phyloP scores from a whole-genome alignment of 495 filamentous ascomycete genomes.

The Annulohypoxylon bovei region DNA sequence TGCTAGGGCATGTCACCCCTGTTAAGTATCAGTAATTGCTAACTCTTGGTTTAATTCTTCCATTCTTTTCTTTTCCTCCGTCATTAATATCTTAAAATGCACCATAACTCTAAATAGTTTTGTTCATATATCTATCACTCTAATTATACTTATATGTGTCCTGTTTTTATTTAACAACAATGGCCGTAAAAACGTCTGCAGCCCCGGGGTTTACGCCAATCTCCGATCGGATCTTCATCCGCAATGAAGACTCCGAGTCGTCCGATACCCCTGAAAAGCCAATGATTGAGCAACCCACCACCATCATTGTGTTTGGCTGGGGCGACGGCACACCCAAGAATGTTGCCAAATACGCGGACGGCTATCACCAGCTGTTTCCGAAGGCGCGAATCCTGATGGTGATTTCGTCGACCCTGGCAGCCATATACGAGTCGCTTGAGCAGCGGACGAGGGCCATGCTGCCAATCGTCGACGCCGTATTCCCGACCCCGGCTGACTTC shows the following conservation, averaged over 20 bases:
- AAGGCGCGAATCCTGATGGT: constrained; percentile 57
- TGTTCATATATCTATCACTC: background rate
- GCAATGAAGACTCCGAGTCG: constrained; percentile 37
- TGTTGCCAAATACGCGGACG: constrained; percentile 64
- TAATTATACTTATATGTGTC: background rate
- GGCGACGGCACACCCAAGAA: constrained; percentile 63
- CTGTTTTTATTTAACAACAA: background rate
- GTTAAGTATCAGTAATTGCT: background rate
- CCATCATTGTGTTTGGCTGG: constrained; percentile 63
- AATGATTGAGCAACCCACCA: constrained; percentile 46
- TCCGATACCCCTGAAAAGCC: constrained; percentile 18
- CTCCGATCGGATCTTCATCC: constrained; percentile 51
- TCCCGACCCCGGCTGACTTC: constrained; percentile 47
- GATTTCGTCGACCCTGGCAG: constrained; percentile 58
- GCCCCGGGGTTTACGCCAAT: constrained; percentile 52
- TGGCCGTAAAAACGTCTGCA: constrained; percentile 28
- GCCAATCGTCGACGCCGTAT: constrained; percentile 59
- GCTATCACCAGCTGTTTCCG: constrained; percentile 62
- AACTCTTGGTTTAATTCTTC: background rate
- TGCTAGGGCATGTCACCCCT: background rate
- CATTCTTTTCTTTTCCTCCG: background rate
- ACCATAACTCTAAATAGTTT: background rate
- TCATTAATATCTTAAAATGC: background rate
- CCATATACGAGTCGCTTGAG: constrained; percentile 54
- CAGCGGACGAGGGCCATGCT: constrained; percentile 57